These are phyloP conservation scores for Triticum urartu DNA, from an alignment of 176 grass and related monocot genomes.

Conservation along the genomic window DNA sequence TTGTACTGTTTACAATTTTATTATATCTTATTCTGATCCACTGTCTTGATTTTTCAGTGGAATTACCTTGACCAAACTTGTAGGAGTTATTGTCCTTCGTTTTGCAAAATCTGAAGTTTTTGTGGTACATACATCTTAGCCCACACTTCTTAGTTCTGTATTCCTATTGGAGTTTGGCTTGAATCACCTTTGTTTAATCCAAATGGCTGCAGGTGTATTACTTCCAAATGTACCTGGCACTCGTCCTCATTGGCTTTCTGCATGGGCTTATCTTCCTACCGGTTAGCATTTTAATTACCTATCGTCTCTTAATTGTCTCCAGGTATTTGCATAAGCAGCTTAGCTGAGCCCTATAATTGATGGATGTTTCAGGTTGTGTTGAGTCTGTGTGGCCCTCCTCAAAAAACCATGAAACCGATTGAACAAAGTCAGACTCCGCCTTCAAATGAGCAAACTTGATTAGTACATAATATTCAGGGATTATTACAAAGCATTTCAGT, in stretches of 20 bases:
- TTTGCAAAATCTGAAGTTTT: conserved; percentile 98
- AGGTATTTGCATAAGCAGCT: background rate
- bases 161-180: background rate
- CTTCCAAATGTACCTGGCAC: conserved; percentile 96
- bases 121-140: conserved; percentile 62
- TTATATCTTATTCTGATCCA: conserved; percentile 28
- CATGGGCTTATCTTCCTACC: conserved; percentile 96
- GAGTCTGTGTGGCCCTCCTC: conserved; percentile 75
- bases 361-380: conserved; percentile 70
- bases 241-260: conserved; percentile 94
- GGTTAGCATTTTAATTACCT: conserved; percentile 42
- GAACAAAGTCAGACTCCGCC: conserved; percentile 36
- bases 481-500: background rate
- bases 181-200: background rate
- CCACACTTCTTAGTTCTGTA: conserved; percentile 4
- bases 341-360: background rate
- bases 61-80: conserved; percentile 98
- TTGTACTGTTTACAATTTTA: background rate
- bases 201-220: conserved; percentile 84
- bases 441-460: conserved; percentile 36
- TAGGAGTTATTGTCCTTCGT: conserved; percentile 84
- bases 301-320: background rate
- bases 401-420: conserved; percentile 22
- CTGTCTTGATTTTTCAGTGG: conserved; percentile 57
- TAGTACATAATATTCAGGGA: background rate